Base-by-base conservation (phyloP, 768 basidiomycete genomes). In the Boletellus emodensis region DNA sequence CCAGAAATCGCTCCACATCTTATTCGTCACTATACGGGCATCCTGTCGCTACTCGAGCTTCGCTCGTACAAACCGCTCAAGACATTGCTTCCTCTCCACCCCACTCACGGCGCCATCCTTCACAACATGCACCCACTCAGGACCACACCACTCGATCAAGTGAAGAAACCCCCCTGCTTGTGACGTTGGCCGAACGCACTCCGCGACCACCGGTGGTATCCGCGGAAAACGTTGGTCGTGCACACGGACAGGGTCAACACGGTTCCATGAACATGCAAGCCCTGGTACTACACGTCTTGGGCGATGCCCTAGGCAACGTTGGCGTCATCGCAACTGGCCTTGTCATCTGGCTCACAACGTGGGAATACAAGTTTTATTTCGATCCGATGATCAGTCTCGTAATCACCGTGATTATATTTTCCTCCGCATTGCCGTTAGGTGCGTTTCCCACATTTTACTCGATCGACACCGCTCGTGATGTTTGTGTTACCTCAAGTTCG, bases 221-320 rank as follows among this genome's bases (percentile, higher is more conserved):
- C 54, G 52, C 46, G 39, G 57, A 59, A 46, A 53, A 52, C 15
- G 46, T 26, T n/a, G 53, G 39, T 20, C 52, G 41, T 17, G 36
- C 28, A 1, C 61, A 52, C 18, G 59, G 55, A 9, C 68, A 70
- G 39, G 49, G 72, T 65, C 72, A 79, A 18, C 82, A 84, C 60
- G 85, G 62, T 22, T 90, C 86, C 1, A 98, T 99, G 96, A 99
- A 98, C 70, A 97, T 98, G 94, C 87, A 76, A n/a, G 96, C 94
- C 28, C 77, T 99, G 1, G 75, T 98, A 30, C 71, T 99, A 26
- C 96, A 99, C 67, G 96, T 98, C 35, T 68, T 99, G 40, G 95
- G 95, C 32, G 95, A 99, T 72, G 95, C 95, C 48, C 79, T 99
- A 22, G 96, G 96, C 44, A 98, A 99, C 68, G 90, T 98, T 54